Evolutionary conservation across 2,329 filamentous ascomycete species (phyloP), one percentile per base, ranked within the genome.

Genomic region (Trematosphaeria pertusa): DNA sequence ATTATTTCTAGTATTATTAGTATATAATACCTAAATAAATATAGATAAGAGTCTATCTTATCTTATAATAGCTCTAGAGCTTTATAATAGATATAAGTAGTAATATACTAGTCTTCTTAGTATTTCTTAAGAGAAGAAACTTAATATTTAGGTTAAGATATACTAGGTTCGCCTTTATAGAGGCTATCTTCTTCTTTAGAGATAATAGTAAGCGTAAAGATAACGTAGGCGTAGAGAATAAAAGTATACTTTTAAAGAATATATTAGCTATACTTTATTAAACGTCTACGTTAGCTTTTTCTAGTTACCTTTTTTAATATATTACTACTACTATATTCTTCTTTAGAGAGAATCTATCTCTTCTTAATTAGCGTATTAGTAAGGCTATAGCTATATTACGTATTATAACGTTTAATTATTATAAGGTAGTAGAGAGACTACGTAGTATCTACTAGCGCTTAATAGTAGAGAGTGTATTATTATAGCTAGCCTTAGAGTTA

Each of bases 51-150:
- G 33, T 34, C 22, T 1, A 21, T 47, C 43, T 40, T 31, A 49
- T 48, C 48, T 52, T 36, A 26, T 48, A 55, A 41, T 48, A 41
- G 28, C 35, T 46, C 52, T 45, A 52, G 10, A 52, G 48, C 36
- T 46, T 17, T 24, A 21, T 46, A 18, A 54, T 36, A 14, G 44
- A 51, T 19, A 36, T 28, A n/a, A 37, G 47, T 12, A 52, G 48
- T 34, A 38, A 43, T 43, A 55, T 48, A 17, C 48, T 40, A 43
- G 36, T 19, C 31, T 48, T 37, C 19, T 46, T 34, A 24, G 38
- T 24, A 39, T 50, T 31, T 28, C 36, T 42, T 15, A 51, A 38
- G 12, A 40, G 43, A 35, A 35, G 47, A 37, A 54, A 54, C 24
- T 50, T 37, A 20, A 48, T 51, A 32, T 48, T 41, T 32, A 40